Evolutionary conservation across 441 rosid species (phyloP).

Genomic region (Pelargonium cotyledonis): DNA sequence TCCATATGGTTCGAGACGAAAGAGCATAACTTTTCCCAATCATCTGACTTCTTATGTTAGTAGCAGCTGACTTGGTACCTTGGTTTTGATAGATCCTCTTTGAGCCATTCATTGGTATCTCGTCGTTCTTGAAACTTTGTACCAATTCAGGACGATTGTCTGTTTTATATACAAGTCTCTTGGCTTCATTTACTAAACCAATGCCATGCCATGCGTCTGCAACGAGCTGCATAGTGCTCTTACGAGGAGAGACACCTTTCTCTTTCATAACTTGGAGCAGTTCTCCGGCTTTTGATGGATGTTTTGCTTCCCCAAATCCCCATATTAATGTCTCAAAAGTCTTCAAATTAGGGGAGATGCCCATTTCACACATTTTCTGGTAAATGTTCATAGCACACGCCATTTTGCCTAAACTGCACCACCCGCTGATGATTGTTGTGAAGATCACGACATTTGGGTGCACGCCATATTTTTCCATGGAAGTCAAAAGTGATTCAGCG

Average conservation of each 20-base stretch:
- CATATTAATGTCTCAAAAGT: conserved; percentile 86
- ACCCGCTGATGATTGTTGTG: conserved; percentile 80
- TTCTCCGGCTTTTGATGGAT: conserved; percentile 82
- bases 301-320: conserved; percentile 88
- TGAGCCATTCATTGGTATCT: conserved; percentile 27
- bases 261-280: conserved; percentile 60
- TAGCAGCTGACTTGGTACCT: conserved; percentile 17
- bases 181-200: conserved; percentile 52
- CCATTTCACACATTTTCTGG: conserved; percentile 52
- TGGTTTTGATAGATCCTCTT: conserved; percentile 29
- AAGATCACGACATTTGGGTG: conserved; percentile 77
- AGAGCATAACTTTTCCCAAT: conserved; percentile 18
- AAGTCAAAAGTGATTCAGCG: conserved; percentile 57
- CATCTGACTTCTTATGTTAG: conserved; percentile 29
- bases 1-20: conserved; percentile 18
- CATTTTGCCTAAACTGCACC: conserved; percentile 82
- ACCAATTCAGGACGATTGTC: conserved; percentile 15
- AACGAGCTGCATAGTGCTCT: conserved; percentile 55
- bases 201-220: conserved; percentile 73
- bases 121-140: conserved; percentile 17
- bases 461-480: conserved; percentile 49
- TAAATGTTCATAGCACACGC: conserved; percentile 57
- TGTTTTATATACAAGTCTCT: conserved; percentile 30
- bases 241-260: conserved; percentile 46
- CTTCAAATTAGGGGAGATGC: conserved; percentile 62